A percentile compares a stretch with the other conserved stretches of the same genome.
These are phyloP conservation scores for Gremmenia infestans DNA, from an alignment of 2,329 filamentous ascomycete species.

Conservation along the genomic window DNA sequence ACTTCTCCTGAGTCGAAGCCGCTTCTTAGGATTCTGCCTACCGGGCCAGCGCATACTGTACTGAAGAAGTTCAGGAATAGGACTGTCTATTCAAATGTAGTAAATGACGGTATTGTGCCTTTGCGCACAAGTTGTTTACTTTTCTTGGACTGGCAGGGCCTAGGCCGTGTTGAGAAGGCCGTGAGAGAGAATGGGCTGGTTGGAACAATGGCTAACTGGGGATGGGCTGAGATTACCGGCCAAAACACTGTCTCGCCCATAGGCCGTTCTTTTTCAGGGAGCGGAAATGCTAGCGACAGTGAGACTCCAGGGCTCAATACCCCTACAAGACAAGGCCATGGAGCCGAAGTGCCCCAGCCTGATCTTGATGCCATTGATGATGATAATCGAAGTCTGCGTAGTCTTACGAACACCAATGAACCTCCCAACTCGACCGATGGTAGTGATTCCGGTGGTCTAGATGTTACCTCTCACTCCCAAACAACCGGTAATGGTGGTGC, in stretches of 20 bases:
- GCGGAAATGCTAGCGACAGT: slow-evolving; percentile 16
- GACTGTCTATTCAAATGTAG: slow-evolving; percentile 93
- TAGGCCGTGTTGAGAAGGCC: slow-evolving; percentile 91
- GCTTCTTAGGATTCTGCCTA: slow-evolving; percentile 80
- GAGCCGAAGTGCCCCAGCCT: slow-evolving; percentile 64
- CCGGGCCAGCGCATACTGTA: slow-evolving; percentile 82
- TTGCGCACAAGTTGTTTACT: slow-evolving; percentile 91
- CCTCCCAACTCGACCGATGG: slow-evolving; percentile 14
- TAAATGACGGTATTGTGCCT: slow-evolving; percentile 96
- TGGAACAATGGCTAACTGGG: slow-evolving; percentile 87
- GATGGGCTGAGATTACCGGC: slow-evolving; percentile 86
- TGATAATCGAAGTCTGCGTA: slow-evolving; percentile 52
- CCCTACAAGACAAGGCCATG: slow-evolving; percentile 38
- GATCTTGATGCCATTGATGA: slow-evolving; percentile 62
- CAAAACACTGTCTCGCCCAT: slow-evolving; percentile 42
- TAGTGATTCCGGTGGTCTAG: slow-evolving; percentile 17
- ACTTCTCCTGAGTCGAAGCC: slow-evolving; percentile 79
- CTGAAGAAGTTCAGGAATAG: slow-evolving; percentile 84
- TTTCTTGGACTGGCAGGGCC: slow-evolving; percentile 92
- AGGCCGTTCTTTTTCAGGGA: slow-evolving; percentile 20
- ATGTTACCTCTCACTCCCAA: slow-evolving; percentile 7
- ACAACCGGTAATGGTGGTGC: slow-evolving; percentile 43
- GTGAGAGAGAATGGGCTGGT: slow-evolving; percentile 86
- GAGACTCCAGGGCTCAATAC: slow-evolving; percentile 32
- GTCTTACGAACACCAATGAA: slow-evolving; percentile 32